Base-by-base conservation (phyloP, 768 basidiomycete species). In the Lepiota subincarnata region DNA sequence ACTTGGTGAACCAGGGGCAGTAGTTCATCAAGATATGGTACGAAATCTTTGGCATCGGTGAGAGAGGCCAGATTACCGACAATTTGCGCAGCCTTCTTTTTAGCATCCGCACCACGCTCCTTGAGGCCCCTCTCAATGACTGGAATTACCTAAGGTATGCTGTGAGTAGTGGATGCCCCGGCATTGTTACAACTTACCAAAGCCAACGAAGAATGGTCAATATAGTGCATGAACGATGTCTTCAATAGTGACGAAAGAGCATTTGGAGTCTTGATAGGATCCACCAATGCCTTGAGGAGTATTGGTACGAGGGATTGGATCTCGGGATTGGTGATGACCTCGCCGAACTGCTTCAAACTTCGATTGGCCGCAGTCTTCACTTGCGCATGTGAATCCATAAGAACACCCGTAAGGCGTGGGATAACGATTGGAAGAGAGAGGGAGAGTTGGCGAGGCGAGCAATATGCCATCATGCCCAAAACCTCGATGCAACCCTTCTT, bases 381-480 rank as follows among this genome's bases (percentile, higher is more conserved):
- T 77, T 98, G 96, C 12, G 93, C 86, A 73, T 98, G 97, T 4
- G 97, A 95, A 68, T 99, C 97, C 50, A 94, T 98, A 52, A 99
- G 75, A 45, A 97, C 94, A 4, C 86, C 89, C 16, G 95, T 97
- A 20, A 99, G 73, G n/a, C 89, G 85, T 6, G 97, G 97, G 50
- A 99, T 95, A 67, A 98, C 92, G 47, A 98, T 91, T 5, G 96
- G 96, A 2, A 99, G 77, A 0, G 96, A 98, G 16, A 93, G 75
- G 0, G 97, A 97, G 13, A 98, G 80, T 68, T 99, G 97, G 36
- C 85, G 82, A 1, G 96, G 97, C 7, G 97, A 93, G 66, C 95
- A 96, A 69, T 96, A 98, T 0, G 97, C 97, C 95, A 98, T 98
- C 80, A 94, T 90, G 19, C 97, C 97, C 55, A 99, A 73, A 5